Percentiles rank a stretch among this genome's conserved stretches.
Conservation (phyloP, 108 stramenopile species). For the Fistulifera pelliculosa region DNA sequence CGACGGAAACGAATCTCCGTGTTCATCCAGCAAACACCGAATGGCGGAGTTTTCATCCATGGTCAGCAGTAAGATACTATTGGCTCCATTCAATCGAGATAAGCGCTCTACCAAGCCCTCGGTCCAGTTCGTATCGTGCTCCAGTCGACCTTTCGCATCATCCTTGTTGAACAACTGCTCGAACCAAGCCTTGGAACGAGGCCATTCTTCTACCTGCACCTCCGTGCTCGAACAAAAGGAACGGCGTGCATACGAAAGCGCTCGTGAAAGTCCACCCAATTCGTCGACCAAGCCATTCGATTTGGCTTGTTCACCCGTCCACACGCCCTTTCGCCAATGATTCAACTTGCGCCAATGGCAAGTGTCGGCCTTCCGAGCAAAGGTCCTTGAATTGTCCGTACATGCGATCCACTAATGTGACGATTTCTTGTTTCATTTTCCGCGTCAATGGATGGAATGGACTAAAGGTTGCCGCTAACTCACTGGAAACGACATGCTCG, state of each 20-base stretch:
- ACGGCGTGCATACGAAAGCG: conserved; percentile 56
- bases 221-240: conserved; percentile 10
- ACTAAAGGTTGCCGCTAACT: conserved; percentile 35
- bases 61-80: conserved; percentile 22
- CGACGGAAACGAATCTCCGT: background rate
- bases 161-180: too few species aligned
- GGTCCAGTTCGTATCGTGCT: too few species aligned
- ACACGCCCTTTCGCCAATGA: conserved; percentile 63
- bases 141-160: too few species aligned
- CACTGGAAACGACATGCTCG: conserved; percentile 44
- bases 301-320: conserved; percentile 71
- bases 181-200: background rate
- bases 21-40: conserved; percentile 20
- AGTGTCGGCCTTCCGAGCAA: conserved; percentile 40
- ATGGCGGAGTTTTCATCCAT: conserved; percentile 30
- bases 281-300: conserved; percentile 58
- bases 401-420: conserved; percentile 25
- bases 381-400: conserved; percentile 66
- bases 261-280: conserved; percentile 56
- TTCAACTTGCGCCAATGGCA: conserved; percentile 44
- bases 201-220: background rate
- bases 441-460: conserved; percentile 50
- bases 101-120: too few species aligned
- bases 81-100: conserved; percentile 2
- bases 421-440: conserved; percentile 44